A percentile compares a stretch with the other conserved stretches of the same genome.
Evolutionary conservation across 2,329 filamentous ascomycete species (phyloP).

Genomic region (Botrytis porri): DNA sequence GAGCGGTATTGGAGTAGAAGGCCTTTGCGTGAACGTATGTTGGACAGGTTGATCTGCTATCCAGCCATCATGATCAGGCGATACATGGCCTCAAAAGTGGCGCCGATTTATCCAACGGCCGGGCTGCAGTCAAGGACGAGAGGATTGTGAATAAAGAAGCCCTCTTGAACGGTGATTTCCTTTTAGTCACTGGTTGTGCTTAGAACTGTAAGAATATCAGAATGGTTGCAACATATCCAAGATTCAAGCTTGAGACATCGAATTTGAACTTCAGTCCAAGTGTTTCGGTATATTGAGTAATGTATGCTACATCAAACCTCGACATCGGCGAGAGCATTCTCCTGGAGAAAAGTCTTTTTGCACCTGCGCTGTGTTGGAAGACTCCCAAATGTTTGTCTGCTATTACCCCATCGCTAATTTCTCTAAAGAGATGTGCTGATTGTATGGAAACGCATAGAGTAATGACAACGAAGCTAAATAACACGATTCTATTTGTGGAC

Average conservation of each 20-base stretch:
- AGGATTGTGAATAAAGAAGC: not conserved
- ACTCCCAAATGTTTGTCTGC: not conserved
- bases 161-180: not conserved
- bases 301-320: not conserved
- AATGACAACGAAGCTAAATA: not conserved
- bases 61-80: not conserved
- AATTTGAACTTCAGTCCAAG: not conserved
- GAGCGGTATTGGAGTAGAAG: not conserved
- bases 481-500: not conserved
- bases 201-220: not conserved
- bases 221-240: not conserved
- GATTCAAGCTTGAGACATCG: not conserved
- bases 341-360: not conserved
- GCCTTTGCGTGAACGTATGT: not conserved
- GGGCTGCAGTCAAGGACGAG: not conserved
- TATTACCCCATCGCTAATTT: not conserved
- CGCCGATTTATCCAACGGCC: not conserved
- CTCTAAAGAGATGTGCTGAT: not conserved
- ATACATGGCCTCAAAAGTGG: not conserved
- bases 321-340: not conserved
- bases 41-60: not conserved
- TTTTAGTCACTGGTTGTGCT: not conserved
- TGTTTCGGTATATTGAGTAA: too few species aligned
- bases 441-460: not conserved
- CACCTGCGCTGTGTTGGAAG: not conserved